Evolutionary conservation across 139 green algal genomes (phyloP).

Genomic region (Chlamydomonas incerta): DNA sequence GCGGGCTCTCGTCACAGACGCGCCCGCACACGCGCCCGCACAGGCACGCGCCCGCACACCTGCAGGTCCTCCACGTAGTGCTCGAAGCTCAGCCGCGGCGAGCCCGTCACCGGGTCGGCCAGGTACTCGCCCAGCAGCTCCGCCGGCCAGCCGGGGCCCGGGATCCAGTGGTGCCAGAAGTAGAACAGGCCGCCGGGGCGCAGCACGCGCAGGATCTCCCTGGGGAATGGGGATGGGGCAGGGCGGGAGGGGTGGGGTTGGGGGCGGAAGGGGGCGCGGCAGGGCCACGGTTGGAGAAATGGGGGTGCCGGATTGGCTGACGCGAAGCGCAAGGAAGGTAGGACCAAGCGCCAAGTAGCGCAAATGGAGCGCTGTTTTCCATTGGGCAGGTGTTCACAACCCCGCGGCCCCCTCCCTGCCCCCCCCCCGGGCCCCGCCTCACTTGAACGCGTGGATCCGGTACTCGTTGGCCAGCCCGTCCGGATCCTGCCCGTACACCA

Average conservation of each 20-base stretch:
- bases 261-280: no score
- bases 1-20: no score
- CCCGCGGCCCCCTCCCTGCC: no score
- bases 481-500: constrained; percentile 31
- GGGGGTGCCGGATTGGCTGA: no score
- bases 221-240: background rate
- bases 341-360: no score
- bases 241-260: no score
- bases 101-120: background rate
- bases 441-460: constrained; percentile 4
- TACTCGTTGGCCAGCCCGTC: constrained; percentile 23
- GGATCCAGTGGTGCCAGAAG: constrained; percentile 40
- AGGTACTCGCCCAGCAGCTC: constrained; percentile 9
- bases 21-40: background rate
- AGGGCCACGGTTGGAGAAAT: no score
- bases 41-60: background rate
- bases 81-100: constrained; percentile 1
- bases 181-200: constrained; percentile 32
- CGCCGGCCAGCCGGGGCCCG: constrained; percentile 1
- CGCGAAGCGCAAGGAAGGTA: no score
- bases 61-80: constrained; percentile 16
- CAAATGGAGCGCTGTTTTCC: no score
- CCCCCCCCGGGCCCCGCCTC: no score
- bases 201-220: constrained; percentile 25
- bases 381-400: no score